Conservation (phyloP, 257 asterid genomes). For the Eucommia ulmoides region DNA sequence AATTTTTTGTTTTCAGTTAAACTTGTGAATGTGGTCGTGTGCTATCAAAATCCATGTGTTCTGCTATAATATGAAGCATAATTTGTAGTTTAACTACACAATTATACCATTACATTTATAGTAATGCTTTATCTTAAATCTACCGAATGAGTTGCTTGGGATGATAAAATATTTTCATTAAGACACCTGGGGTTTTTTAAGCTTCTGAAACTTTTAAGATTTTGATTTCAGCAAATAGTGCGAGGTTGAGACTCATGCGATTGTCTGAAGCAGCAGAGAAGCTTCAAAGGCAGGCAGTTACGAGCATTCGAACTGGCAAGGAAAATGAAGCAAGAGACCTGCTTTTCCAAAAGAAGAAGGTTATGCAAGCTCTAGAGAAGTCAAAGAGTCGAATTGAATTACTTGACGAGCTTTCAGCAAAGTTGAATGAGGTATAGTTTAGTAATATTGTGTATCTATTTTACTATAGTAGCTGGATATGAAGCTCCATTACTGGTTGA, state of each 20-base stretch:
- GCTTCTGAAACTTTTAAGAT: not conserved
- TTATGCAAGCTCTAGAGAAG: conserved; percentile 83
- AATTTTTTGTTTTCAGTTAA: too few species aligned
- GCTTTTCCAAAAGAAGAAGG: conserved; percentile 74
- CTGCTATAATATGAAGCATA: too few species aligned
- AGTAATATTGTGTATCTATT: not conserved
- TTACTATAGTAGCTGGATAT: not conserved
- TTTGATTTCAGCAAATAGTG: conserved; percentile 53
- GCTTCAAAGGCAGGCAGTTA: conserved; percentile 68
- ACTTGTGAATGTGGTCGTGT: too few species aligned
- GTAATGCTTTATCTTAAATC: too few species aligned
- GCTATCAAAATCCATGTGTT: too few species aligned
- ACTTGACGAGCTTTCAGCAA: conserved; percentile 61
- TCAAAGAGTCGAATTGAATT: conserved; percentile 67
- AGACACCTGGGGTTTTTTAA: too few species aligned
- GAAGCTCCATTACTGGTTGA: not conserved
- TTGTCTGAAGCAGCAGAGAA: conserved; percentile 87
- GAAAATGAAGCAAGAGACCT: conserved; percentile 76
- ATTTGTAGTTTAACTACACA: too few species aligned
- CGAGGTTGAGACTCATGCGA: conserved; percentile 71
- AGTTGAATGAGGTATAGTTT: conserved; percentile 59
- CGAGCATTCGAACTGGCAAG: conserved; percentile 55
- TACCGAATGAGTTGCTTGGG: too few species aligned
- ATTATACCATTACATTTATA: too few species aligned
- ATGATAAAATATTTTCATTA: too few species aligned